Evolutionary conservation across 2,329 filamentous ascomycete genomes (phyloP), one percentile per base, ranked within the genome.

Genomic region (Beauveria australis): DNA sequence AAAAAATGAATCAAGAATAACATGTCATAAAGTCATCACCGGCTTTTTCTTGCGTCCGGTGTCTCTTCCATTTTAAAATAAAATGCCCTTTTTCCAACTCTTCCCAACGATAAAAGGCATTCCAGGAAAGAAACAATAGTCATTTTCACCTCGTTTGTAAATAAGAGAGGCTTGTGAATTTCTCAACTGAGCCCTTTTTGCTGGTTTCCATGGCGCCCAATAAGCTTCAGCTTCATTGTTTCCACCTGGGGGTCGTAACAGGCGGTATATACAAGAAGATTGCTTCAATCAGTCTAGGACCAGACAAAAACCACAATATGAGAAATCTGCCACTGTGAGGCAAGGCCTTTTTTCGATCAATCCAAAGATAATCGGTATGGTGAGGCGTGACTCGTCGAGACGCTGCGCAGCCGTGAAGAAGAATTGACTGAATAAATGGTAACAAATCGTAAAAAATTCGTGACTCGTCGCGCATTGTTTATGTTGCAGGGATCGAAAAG

Each of bases 181-280:
- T 59, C 24, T 37, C 19, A 37, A 14, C 19, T 41, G 22, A 12
- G 49, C 46, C 30, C 12, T 51, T 24, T 26, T 22, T 43, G 22
- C n/a, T 43, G 30, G 14, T 19, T 18, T 30, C 16, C 47, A 14
- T 44, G n/a, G 3, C 10, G 19, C 37, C 33, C 16, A 28, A 51
- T 14, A 19, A 33, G 19, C 19, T 22, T 40, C 37, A n/a, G 54
- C 63, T 67, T 67, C 66, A 68, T 67, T n/a, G 12, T 49, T 68
- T 62, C 68, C 68, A 69, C 72, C 72, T 74, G 72, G 67, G 66
- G 65, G 64, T 72, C 72, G 67, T 74, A 70, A 74, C 72, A 74
- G 72, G 72, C 66, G 55, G 40, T 60, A 51, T 40, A 59, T 51
- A 30, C 48, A 19, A 54, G 18, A 24, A 43, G 19, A 44, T 19